Percentiles rank a stretch among this genome's conserved stretches.
Conservation (phyloP, 495 filamentous ascomycete species). For the Penicillium antarcticum region DNA sequence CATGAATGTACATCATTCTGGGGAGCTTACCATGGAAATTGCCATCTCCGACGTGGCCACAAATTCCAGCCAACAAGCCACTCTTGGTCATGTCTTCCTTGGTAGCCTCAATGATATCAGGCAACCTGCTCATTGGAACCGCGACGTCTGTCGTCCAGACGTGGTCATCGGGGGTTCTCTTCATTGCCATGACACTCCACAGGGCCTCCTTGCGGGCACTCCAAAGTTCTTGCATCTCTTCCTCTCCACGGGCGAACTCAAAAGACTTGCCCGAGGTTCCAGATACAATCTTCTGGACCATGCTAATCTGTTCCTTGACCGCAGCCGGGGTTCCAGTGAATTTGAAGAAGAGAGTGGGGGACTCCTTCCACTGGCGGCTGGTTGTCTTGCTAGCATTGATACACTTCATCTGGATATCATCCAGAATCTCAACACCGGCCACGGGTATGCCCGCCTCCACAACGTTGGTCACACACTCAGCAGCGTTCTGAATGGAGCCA, state of each 20-base stretch:
- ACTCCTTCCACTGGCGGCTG: constrained; percentile 54
- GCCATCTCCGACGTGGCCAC: constrained; percentile 68
- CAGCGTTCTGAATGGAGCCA: constrained; percentile 51
- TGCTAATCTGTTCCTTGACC: constrained; percentile 58
- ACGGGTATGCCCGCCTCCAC: constrained; percentile 61
- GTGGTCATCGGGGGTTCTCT: constrained; percentile 49
- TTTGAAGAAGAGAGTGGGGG: constrained; percentile 64
- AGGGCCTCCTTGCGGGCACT: constrained; percentile 58
- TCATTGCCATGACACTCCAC: constrained; percentile 60
- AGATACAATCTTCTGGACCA: constrained; percentile 55
- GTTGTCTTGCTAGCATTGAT: constrained; percentile 59
- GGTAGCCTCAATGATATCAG: constrained; percentile 62
- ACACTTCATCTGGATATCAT: constrained; percentile 64
- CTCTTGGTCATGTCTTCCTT: constrained; percentile 55
- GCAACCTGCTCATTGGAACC: constrained; percentile 58
- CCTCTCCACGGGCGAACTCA: constrained; percentile 55
- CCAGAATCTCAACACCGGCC: constrained; percentile 62
- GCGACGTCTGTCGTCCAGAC: constrained; percentile 69
- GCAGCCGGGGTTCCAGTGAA: constrained; percentile 57
- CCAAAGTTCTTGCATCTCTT: constrained; percentile 59
- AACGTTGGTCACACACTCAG: constrained; percentile 56
- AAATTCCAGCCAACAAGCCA: constrained; percentile 56
- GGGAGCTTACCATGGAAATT: constrained; percentile 56
- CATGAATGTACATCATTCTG: neutral
- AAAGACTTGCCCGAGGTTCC: constrained; percentile 48